Conservation (phyloP, 371 early-diverging fungal genomes). For the Lichtheimia ramosa region DNA sequence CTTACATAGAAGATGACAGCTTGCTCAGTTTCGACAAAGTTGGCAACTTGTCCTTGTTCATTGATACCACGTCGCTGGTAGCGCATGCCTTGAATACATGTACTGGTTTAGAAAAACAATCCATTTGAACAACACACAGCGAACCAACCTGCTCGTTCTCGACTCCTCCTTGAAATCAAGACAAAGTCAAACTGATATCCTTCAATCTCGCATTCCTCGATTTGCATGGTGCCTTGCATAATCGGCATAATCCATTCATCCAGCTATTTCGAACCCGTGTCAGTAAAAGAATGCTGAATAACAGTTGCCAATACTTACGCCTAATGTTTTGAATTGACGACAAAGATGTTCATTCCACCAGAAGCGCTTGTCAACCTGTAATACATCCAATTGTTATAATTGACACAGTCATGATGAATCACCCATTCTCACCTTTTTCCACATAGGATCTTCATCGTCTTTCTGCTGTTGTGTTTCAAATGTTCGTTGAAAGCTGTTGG, state of each 20-base stretch:
- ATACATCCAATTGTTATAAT: neutral
- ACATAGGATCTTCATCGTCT: constrained; percentile 8
- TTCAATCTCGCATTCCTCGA: constrained; percentile 61
- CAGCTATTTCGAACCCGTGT: constrained; percentile 32
- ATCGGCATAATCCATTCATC: constrained; percentile 65
- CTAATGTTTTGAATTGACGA: constrained; percentile 13
- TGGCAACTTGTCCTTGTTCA: constrained; percentile 62
- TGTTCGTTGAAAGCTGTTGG: constrained; percentile 41
- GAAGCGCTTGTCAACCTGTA: constrained; percentile 48
- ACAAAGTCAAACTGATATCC: constrained; percentile 59
- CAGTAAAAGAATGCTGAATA: neutral
- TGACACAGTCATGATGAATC: no score
- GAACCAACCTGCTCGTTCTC: constrained; percentile 53
- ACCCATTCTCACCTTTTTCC: constrained; percentile 33
- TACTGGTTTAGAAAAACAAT: constrained; percentile 17
- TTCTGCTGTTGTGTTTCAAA: constrained; percentile 17
- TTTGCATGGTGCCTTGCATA: constrained; percentile 71
- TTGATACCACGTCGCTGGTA: constrained; percentile 67
- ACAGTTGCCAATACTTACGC: neutral
- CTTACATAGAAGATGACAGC: constrained; percentile 39
- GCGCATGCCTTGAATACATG: constrained; percentile 54
- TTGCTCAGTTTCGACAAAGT: constrained; percentile 77
- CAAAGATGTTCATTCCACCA: constrained; percentile 72
- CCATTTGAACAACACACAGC: neutral
- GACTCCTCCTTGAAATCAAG: constrained; percentile 58